Percentiles rank a stretch among this genome's conserved stretches.
Evolutionary conservation across 108 stramenopile genomes (phyloP).

Genomic region (Fragilariopsis cylindrus): DNA sequence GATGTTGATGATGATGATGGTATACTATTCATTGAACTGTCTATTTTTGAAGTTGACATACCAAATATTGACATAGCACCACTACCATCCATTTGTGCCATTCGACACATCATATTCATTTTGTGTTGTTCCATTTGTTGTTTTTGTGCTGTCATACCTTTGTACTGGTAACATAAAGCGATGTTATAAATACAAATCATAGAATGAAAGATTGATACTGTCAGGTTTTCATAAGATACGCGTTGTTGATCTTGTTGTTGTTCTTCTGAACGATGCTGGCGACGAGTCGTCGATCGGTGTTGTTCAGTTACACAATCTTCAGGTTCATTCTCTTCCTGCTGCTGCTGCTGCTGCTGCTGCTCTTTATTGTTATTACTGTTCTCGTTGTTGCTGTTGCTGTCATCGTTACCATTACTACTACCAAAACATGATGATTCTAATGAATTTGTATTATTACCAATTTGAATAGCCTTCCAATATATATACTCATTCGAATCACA

Average conservation of each 20-base stretch:
- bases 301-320: neutral
- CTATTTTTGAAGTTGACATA: too few species aligned
- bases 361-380: neutral
- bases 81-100: too few species aligned
- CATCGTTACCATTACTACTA: neutral
- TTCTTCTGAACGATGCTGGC: neutral
- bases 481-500: neutral
- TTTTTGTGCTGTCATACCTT: neutral
- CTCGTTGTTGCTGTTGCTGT: neutral
- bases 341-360: neutral
- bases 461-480: constrained; percentile 11
- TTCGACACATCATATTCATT: too few species aligned
- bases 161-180: constrained; percentile 12
- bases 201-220: constrained; percentile 5
- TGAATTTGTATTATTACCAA: neutral
- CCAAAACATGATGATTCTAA: too few species aligned
- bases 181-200: constrained; percentile 16
- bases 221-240: neutral
- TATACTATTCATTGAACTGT: too few species aligned
- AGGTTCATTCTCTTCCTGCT: neutral
- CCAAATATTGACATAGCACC: too few species aligned
- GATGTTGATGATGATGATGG: too few species aligned
- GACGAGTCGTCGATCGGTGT: neutral
- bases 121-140: too few species aligned
- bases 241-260: neutral